phyloP scores from a whole-genome alignment of 371 early-diverging fungal genomes.

The Syncephalastrum contaminatum region DNA sequence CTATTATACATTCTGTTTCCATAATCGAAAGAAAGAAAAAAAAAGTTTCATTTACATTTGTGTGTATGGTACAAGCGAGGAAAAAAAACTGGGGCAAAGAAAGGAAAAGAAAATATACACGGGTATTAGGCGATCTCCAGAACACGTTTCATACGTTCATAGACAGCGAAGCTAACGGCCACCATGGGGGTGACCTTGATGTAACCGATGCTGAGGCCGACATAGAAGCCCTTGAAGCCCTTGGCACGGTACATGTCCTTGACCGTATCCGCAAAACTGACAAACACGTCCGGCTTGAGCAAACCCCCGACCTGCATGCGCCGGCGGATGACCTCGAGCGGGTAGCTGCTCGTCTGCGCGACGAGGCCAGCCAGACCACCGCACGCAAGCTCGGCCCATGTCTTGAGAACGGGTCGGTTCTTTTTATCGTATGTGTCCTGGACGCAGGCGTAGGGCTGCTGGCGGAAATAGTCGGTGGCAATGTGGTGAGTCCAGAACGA shows the following conservation, averaged over 20 bases:
- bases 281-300: conserved; percentile 50
- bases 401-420: conserved; percentile 47
- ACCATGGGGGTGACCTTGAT: conserved; percentile 93
- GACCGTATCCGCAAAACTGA: conserved; percentile 60
- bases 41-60: no score
- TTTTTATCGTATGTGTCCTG: conserved; percentile 27
- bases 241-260: conserved; percentile 60
- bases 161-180: conserved; percentile 85
- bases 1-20: no score
- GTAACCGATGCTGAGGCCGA: conserved; percentile 96
- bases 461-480: conserved; percentile 58
- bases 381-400: conserved; percentile 77
- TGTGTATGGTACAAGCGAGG: no score
- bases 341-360: conserved; percentile 89
- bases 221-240: conserved; percentile 89
- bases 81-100: no score
- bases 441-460: conserved; percentile 26
- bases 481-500: conserved; percentile 79
- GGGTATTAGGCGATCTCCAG: conserved; percentile 56
- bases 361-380: conserved; percentile 88
- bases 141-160: conserved; percentile 72
- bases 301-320: conserved; percentile 89
- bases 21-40: no score
- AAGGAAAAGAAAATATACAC: no score
- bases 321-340: conserved; percentile 83